A percentile compares a stretch with the other conserved stretches of the same genome.
Evolutionary conservation across 1,284 basidiomycete species (phyloP).

Genomic region (Tilletia walkeri): DNA sequence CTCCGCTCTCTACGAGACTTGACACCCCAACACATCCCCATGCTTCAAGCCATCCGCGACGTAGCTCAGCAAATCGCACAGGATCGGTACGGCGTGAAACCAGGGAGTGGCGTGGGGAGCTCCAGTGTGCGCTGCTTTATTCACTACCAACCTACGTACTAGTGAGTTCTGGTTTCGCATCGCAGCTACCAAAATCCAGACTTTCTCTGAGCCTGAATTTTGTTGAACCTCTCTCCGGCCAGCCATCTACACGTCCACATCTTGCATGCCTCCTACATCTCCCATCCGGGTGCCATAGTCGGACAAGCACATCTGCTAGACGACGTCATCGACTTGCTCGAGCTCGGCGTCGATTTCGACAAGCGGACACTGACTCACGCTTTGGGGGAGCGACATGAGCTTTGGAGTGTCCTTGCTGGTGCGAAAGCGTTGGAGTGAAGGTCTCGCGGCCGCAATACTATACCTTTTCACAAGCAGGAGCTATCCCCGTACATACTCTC

Average conservation of each 20-base stretch:
- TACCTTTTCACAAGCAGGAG: too few species aligned
- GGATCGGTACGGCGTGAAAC: conserved; percentile 67
- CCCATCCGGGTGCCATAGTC: conserved; percentile 60
- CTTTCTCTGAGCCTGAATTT: neutral
- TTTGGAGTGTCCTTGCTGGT: conserved; percentile 22
- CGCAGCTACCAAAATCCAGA: too few species aligned
- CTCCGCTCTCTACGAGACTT: conserved; percentile 60
- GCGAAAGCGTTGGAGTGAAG: too few species aligned
- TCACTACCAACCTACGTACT: conserved; percentile 95
- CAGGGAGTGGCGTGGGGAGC: conserved; percentile 17
- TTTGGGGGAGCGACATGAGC: conserved; percentile 72
- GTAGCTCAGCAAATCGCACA: conserved; percentile 63
- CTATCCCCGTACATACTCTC: too few species aligned
- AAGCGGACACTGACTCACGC: conserved; percentile 77
- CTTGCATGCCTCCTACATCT: conserved; percentile 61
- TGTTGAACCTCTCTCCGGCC: neutral
- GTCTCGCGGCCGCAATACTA: too few species aligned
- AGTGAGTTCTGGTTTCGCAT: conserved; percentile 61
- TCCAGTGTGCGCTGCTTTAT: conserved; percentile 70
- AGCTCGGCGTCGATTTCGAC: conserved; percentile 68
- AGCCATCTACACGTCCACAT: conserved; percentile 96
- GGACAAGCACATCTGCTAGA: conserved; percentile 92
- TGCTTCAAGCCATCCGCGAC: conserved; percentile 69
- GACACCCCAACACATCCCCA: conserved; percentile 64
- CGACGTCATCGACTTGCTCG: conserved; percentile 68